phyloP scores from a whole-genome alignment of 192 early-diverging fungal genomes.

The Phlyctochytrium bullatum region DNA sequence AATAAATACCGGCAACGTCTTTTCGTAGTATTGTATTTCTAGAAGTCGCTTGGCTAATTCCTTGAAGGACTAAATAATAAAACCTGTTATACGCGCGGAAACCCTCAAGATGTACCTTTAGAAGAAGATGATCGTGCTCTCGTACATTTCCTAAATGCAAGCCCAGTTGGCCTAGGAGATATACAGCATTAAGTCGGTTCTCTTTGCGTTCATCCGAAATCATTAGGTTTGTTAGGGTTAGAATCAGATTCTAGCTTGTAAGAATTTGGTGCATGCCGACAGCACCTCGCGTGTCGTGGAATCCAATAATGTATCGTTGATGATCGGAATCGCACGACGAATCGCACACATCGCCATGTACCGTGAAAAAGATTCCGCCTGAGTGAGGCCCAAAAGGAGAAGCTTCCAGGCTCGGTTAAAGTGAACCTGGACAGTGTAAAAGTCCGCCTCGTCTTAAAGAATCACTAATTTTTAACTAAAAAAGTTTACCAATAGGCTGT shows the following conservation, averaged over 20 bases:
- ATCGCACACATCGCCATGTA: slow-evolving; percentile 54
- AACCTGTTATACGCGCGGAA: slow-evolving; percentile 7
- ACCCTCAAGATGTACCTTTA: slow-evolving; percentile 28
- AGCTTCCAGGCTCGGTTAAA: slow-evolving; percentile 60
- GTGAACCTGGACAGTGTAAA: slow-evolving; percentile 50
- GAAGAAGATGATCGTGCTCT: slow-evolving; percentile 45
- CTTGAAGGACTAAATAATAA: slow-evolving; percentile 42
- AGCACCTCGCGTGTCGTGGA: slow-evolving; percentile 42
- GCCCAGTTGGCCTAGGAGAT: slow-evolving; percentile 46
- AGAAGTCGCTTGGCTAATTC: slow-evolving; percentile 42
- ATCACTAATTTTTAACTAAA: neutral
- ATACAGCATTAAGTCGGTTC: slow-evolving; percentile 53
- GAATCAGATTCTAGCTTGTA: slow-evolving; percentile 26
- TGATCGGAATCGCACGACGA: slow-evolving; percentile 42
- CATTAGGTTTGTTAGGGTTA: slow-evolving; percentile 44
- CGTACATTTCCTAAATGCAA: slow-evolving; percentile 40
- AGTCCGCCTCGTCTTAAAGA: slow-evolving; percentile 46
- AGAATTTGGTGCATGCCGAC: neutral
- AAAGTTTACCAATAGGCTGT: slow-evolving; percentile 33
- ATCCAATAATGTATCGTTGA: slow-evolving; percentile 53
- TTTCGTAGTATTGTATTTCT: slow-evolving; percentile 46
- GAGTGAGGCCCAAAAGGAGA: slow-evolving; percentile 46
- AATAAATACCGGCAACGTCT: slow-evolving; percentile 14
- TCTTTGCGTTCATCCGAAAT: slow-evolving; percentile 49
- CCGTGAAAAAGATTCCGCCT: slow-evolving; percentile 51